Evolutionary conservation across 1,284 basidiomycete species (phyloP), one percentile per base, ranked within the genome.

Genomic region (Kalmanozyma brasiliensis): DNA sequence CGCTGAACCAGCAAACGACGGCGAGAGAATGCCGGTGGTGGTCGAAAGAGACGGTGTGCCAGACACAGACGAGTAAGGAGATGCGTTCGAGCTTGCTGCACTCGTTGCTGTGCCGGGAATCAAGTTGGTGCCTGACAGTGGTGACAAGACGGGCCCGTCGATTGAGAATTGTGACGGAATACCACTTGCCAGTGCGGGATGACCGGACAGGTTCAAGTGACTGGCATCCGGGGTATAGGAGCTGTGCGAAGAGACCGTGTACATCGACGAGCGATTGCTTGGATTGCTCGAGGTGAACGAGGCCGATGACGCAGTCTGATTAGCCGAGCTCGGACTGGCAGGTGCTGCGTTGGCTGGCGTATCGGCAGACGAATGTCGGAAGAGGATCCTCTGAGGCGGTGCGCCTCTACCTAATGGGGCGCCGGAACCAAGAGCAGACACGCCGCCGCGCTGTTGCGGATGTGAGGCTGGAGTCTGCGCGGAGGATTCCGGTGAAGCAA

Each of bases 211-310:
- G 14, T 44, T 43, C 11, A 69, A 64, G 3, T 63, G 60, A 26
- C 58, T 60, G 1, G 68, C 37, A 19, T 73, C 69, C 1, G 76
- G 73, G 11, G 76, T 74, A 32, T 69, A 58, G 14, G 75, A 77
- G 49, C 68, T 76, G 37, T 76, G 71, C 30, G 76, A 78, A n/a
- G 76, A 78, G 2, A 74, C 59, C 0, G 77, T 77, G 53, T 70
- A 74, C 33, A 62, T 47, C n/a, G 77, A 79, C 20, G 77, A 79
- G 24, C 77, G 69, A 30, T 77, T 77, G 62, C 75, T 76, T 6
- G 74, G 57, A 22, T 74, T 72, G 56, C 68, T 74, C 11, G 74
- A 68, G 1, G 58, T 40, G 4, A 74, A 23, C 2, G 66, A 74
- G 1, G 52, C 41, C 8, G 66, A 60, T 1, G 74, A 67, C 8